Base-by-base conservation (phyloP, 192 early-diverging fungal genomes). In the Powellomyces hirtus region DNA sequence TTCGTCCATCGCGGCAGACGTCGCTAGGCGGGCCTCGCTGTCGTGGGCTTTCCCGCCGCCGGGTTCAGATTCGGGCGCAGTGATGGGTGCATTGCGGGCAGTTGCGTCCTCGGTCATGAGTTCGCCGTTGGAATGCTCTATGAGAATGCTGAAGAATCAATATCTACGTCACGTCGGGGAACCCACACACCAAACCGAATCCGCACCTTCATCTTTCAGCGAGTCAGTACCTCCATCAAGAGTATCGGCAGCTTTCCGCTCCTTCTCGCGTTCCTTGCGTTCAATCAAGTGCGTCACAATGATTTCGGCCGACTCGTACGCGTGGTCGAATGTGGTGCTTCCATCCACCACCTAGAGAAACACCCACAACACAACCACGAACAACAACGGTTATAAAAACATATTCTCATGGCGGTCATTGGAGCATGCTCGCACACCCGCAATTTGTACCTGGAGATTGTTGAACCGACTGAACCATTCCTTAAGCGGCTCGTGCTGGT, bases 381-480 rank as follows among this genome's bases (percentile, higher is more conserved):
- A 44, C 11, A n/a, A 44, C 40, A 22, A 24, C 33, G 34, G 16
- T 13, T 58, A 38, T 14, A 64, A 64, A 4, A 64, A 18, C n/a
- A n/a, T n/a, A n/a, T n/a, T n/a, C n/a, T n/a, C n/a, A n/a, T n/a
- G n/a, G n/a, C n/a, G n/a, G n/a, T n/a, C n/a, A n/a, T n/a, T n/a
- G n/a, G n/a, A n/a, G n/a, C n/a, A n/a, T n/a, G n/a, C n/a, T n/a
- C n/a, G n/a, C n/a, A 18, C 40, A 42, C 0, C 33, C 16, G 11
- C 72, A n/a, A n/a, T n/a, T n/a, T n/a, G 55, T 36, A 81, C 78
- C 50, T 80, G 40, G 10, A 86, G 46, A 46, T 81, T 86, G 45
- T 78, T 70, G 53, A 87, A 87, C 37, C 75, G 51, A 7, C 35
- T 38, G 58, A 68, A 83, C 79, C 83, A 87, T 7, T 87, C 85